These are phyloP conservation scores for Eleusine indica DNA, from an alignment of 176 grass and related monocot genomes.

Conservation along the genomic window DNA sequence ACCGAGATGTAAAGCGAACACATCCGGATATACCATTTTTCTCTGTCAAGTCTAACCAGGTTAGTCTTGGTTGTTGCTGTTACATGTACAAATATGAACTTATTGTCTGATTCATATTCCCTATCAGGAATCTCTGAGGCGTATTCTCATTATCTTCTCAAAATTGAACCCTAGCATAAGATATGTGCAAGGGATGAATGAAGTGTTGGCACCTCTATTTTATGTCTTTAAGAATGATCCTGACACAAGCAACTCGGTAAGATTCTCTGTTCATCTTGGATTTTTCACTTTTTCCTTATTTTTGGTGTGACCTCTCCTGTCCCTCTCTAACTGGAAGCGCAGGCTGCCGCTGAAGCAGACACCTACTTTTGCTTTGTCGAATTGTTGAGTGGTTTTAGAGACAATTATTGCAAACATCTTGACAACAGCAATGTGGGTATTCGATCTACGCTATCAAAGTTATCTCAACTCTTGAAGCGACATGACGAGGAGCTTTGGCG, in stretches of 20 bases:
- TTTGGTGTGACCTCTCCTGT: neutral
- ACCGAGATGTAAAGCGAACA: slow-evolving; percentile 87
- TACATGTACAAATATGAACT: slow-evolving; percentile 15
- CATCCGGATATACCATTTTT: slow-evolving; percentile 89
- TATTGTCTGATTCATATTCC: slow-evolving; percentile 34
- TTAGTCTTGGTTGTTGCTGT: slow-evolving; percentile 28
- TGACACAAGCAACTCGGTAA: slow-evolving; percentile 62
- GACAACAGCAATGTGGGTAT: slow-evolving; percentile 86
- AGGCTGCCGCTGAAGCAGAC: slow-evolving; percentile 79
- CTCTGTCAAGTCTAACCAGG: slow-evolving; percentile 67
- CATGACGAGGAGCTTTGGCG: slow-evolving; percentile 97
- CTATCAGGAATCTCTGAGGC: slow-evolving; percentile 80
- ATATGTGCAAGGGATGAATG: slow-evolving; percentile 99
- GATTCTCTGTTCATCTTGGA: slow-evolving; percentile 22
- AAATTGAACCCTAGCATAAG: slow-evolving; percentile 88
- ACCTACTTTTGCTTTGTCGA: slow-evolving; percentile 83
- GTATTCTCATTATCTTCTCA: slow-evolving; percentile 90
- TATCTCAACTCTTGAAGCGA: slow-evolving; percentile 84
- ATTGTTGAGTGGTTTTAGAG: slow-evolving; percentile 77
- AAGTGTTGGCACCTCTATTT: slow-evolving; percentile 90
- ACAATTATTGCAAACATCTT: slow-evolving; percentile 91
- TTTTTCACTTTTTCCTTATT: neutral
- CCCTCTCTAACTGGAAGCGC: slow-evolving; percentile 19
- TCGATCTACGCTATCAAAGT: slow-evolving; percentile 62
- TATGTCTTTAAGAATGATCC: slow-evolving; percentile 74